Evolutionary conservation across 805 yeast species (phyloP).

Genomic region (Pichia gijzeniarum): DNA sequence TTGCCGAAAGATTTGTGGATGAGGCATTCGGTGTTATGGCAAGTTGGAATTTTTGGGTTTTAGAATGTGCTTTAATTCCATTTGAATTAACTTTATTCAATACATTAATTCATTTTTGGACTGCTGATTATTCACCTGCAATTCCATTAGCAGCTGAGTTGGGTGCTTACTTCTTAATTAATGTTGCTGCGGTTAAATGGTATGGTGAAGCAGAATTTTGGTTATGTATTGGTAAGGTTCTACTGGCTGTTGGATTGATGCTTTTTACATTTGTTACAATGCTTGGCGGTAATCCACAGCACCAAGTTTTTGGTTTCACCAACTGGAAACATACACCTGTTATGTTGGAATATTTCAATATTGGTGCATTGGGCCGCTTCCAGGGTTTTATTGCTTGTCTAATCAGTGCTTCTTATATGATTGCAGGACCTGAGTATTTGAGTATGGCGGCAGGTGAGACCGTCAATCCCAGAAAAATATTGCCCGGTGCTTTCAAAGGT

Average conservation of each 20-base stretch:
- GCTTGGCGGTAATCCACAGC: conserved; percentile 52
- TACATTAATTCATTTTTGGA: conserved; percentile 49
- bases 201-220: conserved; percentile 49
- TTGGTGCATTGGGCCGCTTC: conserved; percentile 38
- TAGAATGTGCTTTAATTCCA: conserved; percentile 43
- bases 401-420: conserved; percentile 64
- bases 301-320: conserved; percentile 47
- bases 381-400: conserved; percentile 45
- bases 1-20: conserved; percentile 43
- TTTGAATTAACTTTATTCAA: conserved; percentile 45
- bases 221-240: conserved; percentile 39
- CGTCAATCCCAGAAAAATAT: conserved; percentile 37
- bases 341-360: conserved; percentile 29
- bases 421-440: conserved; percentile 53
- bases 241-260: conserved; percentile 42
- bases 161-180: conserved; percentile 36
- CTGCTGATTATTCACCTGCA: conserved; percentile 42
- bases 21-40: conserved; percentile 39
- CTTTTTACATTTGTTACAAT: conserved; percentile 45
- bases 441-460: conserved; percentile 43
- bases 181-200: conserved; percentile 41
- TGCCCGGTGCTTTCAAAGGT: conserved; percentile 40
- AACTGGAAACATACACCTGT: conserved; percentile 34
- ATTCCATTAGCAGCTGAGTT: conserved; percentile 39
- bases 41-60: conserved; percentile 44